These are phyloP conservation scores for Fusarium circinatum DNA, from an alignment of 2,329 filamentous ascomycete genomes.

Conservation along the genomic window DNA sequence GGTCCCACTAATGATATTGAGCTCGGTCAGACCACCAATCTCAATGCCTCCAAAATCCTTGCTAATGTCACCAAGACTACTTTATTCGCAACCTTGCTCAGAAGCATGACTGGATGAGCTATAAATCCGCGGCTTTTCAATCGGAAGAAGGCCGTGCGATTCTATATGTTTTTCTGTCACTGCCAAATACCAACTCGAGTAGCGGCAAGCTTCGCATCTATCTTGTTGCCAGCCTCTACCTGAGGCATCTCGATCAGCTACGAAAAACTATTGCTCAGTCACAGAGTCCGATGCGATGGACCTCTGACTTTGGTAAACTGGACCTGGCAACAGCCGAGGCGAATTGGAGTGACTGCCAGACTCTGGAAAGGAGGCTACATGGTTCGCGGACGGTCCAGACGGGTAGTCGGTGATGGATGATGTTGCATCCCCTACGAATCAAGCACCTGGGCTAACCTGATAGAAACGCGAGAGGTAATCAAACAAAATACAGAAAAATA, in stretches of 20 bases:
- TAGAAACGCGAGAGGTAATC: too few species aligned
- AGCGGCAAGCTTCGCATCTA: not conserved
- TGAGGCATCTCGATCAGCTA: not conserved
- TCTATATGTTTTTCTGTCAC: conserved; percentile 6
- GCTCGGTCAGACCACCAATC: not conserved
- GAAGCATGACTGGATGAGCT: conserved; percentile 16
- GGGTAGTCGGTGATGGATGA: too few species aligned
- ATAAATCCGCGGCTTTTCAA: not conserved
- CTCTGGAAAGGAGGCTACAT: not conserved
- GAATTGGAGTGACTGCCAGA: not conserved
- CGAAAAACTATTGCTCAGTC: not conserved
- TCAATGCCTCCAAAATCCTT: accelerated
- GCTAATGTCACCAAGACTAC: not conserved
- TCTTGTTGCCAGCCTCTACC: not conserved
- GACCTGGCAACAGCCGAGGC: not conserved
- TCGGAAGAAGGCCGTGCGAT: conserved; percentile 20
- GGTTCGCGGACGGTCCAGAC: too few species aligned
- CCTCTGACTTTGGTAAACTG: not conserved
- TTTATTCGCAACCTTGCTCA: not conserved
- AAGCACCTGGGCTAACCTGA: too few species aligned
- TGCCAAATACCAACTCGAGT: not conserved
- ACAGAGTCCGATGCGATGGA: not conserved
- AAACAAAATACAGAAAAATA: too few species aligned
- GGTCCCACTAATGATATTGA: conserved; percentile 5
- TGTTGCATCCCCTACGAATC: too few species aligned